Conservation (phyloP, 768 basidiomycete species). For the Austroboletus festivus region DNA sequence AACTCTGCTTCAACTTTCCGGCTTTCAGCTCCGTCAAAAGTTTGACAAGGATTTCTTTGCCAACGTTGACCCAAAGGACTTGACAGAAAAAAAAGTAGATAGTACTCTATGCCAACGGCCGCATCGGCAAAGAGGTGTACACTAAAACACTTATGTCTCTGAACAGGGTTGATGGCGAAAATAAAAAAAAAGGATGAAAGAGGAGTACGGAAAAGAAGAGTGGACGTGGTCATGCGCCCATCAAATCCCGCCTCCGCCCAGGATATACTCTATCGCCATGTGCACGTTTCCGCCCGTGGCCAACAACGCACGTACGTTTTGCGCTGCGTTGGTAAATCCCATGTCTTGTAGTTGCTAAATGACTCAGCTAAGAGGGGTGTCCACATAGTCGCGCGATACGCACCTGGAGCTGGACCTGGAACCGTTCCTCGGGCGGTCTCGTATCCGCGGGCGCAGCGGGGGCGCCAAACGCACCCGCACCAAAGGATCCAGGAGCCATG, state of each 20-base stretch:
- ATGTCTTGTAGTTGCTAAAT: conserved; percentile 91
- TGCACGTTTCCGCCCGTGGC: conserved; percentile 94
- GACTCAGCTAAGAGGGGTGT: no score
- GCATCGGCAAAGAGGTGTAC: no score
- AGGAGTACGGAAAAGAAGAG: neutral
- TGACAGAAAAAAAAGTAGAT: no score
- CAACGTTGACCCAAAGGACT: no score
- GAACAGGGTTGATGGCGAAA: neutral
- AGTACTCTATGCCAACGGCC: no score
- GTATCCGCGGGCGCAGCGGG: conserved; percentile 53
- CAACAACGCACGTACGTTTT: conserved; percentile 87
- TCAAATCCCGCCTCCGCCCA: conserved; percentile 64
- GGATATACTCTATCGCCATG: conserved; percentile 89
- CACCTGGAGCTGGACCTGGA: conserved; percentile 82
- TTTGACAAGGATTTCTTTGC: no score
- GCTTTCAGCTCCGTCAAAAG: no score
- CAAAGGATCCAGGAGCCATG: conserved; percentile 29
- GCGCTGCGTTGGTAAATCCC: conserved; percentile 87
- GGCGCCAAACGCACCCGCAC: conserved; percentile 21
- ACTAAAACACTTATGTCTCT: no score
- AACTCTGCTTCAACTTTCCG: no score
- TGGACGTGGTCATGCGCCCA: neutral
- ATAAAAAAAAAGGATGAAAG: neutral
- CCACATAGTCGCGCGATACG: conserved; percentile 3
- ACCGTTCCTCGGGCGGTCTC: conserved; percentile 86